Conservation (phyloP, 1,284 basidiomycete species). For the Filobasidium uniguttulatum region DNA sequence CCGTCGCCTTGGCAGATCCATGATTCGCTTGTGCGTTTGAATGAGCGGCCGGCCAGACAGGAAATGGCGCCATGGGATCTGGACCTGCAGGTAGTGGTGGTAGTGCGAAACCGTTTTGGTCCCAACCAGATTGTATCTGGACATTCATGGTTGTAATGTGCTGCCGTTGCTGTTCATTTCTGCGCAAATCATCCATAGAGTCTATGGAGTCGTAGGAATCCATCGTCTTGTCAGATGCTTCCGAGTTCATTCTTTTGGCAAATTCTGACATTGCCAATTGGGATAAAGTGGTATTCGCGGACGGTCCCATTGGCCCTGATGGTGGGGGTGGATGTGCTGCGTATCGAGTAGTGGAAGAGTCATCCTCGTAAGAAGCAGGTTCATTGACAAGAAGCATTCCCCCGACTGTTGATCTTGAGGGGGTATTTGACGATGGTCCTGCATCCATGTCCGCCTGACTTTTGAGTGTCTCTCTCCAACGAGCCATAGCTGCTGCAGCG, state of each 20-base stretch:
- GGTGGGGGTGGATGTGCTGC: too few species aligned
- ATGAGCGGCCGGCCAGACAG: too few species aligned
- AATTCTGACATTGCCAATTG: constrained; percentile 8
- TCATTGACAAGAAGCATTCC: neutral
- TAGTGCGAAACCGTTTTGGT: neutral
- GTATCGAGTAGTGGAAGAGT: too few species aligned
- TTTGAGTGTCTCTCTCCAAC: neutral
- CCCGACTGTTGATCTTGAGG: neutral
- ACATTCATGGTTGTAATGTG: too few species aligned
- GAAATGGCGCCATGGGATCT: neutral
- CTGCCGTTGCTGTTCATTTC: neutral
- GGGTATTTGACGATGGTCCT: neutral
- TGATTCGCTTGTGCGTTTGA: too few species aligned
- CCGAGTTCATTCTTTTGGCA: constrained; percentile 12
- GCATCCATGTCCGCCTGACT: neutral
- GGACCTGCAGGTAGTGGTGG: too few species aligned
- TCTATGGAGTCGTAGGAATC: neutral
- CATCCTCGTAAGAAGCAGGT: neutral
- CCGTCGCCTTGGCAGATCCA: too few species aligned
- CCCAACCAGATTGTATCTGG: neutral
- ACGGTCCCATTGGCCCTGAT: too few species aligned
- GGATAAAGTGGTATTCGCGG: neutral
- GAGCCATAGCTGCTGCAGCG: neutral
- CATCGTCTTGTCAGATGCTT: constrained; percentile 7
- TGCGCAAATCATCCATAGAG: neutral